A percentile compares a stretch with the other conserved stretches of the same genome.
Conservation (phyloP, 2,329 filamentous ascomycete genomes). For the Aphanocladium album region DNA sequence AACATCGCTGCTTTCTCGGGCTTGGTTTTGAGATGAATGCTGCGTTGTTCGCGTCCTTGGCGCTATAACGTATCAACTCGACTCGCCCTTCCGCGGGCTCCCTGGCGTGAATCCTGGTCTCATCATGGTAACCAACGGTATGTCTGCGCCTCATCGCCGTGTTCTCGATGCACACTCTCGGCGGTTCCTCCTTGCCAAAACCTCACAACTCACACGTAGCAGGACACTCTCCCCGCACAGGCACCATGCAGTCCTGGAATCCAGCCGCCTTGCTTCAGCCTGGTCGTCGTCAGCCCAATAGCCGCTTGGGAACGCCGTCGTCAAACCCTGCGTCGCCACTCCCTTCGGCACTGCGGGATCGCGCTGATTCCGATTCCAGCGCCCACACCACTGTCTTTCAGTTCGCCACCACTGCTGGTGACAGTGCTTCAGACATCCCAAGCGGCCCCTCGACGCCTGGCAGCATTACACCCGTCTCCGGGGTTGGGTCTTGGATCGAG, state of each 20-base stretch:
- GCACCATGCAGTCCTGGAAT: conserved; percentile 34
- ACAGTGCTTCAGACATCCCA: conserved; percentile 28
- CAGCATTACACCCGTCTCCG: conserved; percentile 24
- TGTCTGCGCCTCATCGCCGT: not conserved
- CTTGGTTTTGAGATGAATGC: not conserved
- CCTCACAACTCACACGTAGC: conserved; percentile 17
- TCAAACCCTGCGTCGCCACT: conserved; percentile 21
- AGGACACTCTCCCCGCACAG: conserved; percentile 24
- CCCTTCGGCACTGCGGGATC: conserved; percentile 17
- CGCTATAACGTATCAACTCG: conserved; percentile 1
- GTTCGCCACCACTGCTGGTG: conserved; percentile 32
- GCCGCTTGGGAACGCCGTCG: conserved; percentile 22
- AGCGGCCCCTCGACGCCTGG: conserved; percentile 30
- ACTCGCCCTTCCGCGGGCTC: not conserved
- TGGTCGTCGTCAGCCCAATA: conserved; percentile 25
- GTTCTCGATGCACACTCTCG: not conserved
- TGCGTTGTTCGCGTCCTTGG: conserved; percentile 2
- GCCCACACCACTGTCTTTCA: conserved; percentile 35
- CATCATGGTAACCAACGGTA: conserved; percentile 13
- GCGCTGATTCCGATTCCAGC: conserved; percentile 23
- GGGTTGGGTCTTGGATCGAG: conserved; percentile 63
- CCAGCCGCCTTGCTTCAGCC: conserved; percentile 37
- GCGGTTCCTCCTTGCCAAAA: not conserved
- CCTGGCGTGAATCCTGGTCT: not conserved
- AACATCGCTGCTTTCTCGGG: not conserved